These are phyloP conservation scores for Sclerotinia minor DNA, from an alignment of 2,329 filamentous ascomycete species.

Conservation along the genomic window DNA sequence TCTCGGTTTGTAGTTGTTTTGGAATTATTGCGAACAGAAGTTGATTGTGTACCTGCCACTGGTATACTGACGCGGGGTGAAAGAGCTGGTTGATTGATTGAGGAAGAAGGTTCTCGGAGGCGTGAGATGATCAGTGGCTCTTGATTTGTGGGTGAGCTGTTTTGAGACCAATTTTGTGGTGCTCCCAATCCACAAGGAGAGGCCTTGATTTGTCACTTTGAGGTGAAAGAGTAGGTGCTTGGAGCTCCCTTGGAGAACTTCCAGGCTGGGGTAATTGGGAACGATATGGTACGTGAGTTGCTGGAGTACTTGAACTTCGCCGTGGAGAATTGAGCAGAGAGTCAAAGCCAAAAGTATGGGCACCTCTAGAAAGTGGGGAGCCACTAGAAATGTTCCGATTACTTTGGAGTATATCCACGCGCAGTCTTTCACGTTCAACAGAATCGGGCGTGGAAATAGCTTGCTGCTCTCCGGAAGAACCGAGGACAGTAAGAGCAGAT, in stretches of 20 bases:
- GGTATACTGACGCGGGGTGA: background rate
- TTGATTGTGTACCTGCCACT: background rate
- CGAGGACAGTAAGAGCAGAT: background rate
- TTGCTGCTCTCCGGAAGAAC: background rate
- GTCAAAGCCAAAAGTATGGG: background rate
- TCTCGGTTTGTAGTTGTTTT: background rate
- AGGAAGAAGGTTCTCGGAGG: background rate
- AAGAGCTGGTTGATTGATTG: background rate
- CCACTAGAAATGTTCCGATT: constrained; percentile 14
- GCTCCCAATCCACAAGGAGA: background rate
- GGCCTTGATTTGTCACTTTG: background rate
- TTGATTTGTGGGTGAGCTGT: background rate
- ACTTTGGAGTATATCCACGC: background rate
- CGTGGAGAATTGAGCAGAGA: background rate
- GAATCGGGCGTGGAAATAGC: background rate
- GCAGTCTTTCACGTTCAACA: background rate
- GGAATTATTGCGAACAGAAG: background rate
- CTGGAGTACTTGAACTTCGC: background rate
- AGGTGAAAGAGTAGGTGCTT: background rate
- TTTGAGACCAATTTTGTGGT: background rate
- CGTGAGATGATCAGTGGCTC: background rate
- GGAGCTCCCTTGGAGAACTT: background rate
- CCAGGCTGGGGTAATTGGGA: background rate
- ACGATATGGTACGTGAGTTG: background rate
- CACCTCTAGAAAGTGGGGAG: constrained; percentile 14